Evolutionary conservation across 768 basidiomycete species (phyloP), one percentile per base, ranked within the genome.

Genomic region (Leccinum barrowsii): DNA sequence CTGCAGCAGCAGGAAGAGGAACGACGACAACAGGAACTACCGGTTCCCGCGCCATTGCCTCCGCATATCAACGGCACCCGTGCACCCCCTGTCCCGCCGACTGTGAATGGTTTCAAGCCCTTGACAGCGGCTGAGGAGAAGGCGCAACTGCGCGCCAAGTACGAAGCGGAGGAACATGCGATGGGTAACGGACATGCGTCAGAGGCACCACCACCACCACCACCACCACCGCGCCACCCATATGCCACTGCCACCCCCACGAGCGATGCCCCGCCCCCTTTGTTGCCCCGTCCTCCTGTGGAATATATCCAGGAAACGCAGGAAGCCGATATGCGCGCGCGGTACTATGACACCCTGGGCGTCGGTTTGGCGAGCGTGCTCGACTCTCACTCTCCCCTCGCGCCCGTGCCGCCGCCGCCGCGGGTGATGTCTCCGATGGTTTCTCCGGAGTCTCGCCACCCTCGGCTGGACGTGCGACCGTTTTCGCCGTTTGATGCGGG

Each of bases 301-400:
- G 86, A 89, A 55, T 92, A 92, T 68, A 90, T 93, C 59, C 83
- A 87, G 61, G 87, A 92, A 74, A 92, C 90, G 17, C 85, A 82
- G 59, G 86, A 86, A 63, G 89, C 86, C 63, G 88, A 92, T 63
- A 75, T 80, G 15, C 80, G 87, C 15, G 77, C 84, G 11, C 80
- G 80, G 10, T 65, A 59, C 47, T 73, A 60, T n/a, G 72, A 72
- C 35, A 57, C 42, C 35, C 57, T 72, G 6, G 64, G 64, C 21
- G 58, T 68, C 2, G 63, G 62, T 19, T 54, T 61, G 21, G 61
- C 58, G 17, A 76, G 73, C 69, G 64, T 76, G 66, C 54, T 73
- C 47, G 76, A 75, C 71, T 54, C 75, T 67, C 40, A 44, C n/a
- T 8, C 42, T 44, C 42, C 42, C 19, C 42, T 70, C 61, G 21